Percentiles rank a stretch among this genome's conserved stretches.
Conservation (phyloP, 2,329 filamentous ascomycete species). For the Trichophyton rubrum region DNA sequence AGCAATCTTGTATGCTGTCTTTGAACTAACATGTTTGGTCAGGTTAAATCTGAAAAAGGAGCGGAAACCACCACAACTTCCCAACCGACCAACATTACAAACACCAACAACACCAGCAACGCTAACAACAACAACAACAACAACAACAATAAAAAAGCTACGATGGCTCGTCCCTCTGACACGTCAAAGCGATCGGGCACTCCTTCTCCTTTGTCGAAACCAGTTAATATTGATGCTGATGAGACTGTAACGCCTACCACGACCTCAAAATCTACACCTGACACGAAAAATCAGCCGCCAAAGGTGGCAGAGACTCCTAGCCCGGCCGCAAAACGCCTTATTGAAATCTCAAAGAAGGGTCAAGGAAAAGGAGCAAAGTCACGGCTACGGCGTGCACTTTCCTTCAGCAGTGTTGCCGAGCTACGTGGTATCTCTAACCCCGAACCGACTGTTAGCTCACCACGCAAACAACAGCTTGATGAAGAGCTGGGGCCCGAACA, state of each 20-base stretch:
- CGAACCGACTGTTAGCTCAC: slow-evolving; percentile 44
- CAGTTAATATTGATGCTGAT: slow-evolving; percentile 50
- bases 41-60: slow-evolving; percentile 1
- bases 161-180: slow-evolving; percentile 40
- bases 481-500: slow-evolving; percentile 77
- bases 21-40: not conserved
- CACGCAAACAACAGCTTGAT: slow-evolving; percentile 52
- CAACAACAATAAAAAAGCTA: not conserved
- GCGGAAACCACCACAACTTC: not conserved
- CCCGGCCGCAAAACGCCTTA: slow-evolving; percentile 70
- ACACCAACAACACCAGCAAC: not conserved
- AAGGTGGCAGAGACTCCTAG: slow-evolving; percentile 35
- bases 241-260: slow-evolving; percentile 23
- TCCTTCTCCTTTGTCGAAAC: slow-evolving; percentile 63
- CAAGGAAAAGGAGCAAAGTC: slow-evolving; percentile 70
- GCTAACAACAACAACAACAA: not conserved
- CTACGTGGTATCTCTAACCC: slow-evolving; percentile 62
- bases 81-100: not conserved
- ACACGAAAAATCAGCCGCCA: slow-evolving; percentile 12
- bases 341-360: slow-evolving; percentile 76
- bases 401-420: slow-evolving; percentile 90
- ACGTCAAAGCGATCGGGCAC: slow-evolving; percentile 52
- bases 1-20: no score
- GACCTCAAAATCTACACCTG: slow-evolving; percentile 31
- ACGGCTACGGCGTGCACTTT: slow-evolving; percentile 78